These are phyloP conservation scores for Wickerhamiella australiensis DNA, from an alignment of 805 yeast species.

Conservation along the genomic window DNA sequence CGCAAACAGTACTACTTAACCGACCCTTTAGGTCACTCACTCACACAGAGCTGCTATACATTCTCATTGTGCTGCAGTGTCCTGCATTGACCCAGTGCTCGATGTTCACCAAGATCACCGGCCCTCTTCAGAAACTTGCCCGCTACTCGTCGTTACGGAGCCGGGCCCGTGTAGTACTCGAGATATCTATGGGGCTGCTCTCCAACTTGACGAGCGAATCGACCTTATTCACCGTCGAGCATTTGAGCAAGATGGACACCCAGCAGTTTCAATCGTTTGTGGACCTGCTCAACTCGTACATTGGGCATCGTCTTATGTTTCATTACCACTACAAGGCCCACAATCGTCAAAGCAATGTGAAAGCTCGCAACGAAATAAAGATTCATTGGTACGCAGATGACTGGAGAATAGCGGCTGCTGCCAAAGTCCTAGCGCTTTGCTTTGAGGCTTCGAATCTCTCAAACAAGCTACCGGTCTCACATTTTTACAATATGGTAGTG, in stretches of 20 bases:
- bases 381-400: conserved; percentile 58
- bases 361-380: conserved; percentile 18
- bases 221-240: conserved; percentile 37
- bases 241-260: conserved; percentile 40
- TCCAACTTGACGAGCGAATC: conserved; percentile 37
- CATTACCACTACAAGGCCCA: conserved; percentile 21
- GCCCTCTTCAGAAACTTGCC: conserved; percentile 23
- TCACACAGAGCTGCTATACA: conserved; percentile 17
- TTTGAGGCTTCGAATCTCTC: conserved; percentile 38
- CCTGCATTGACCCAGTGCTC: conserved; percentile 23
- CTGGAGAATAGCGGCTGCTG: conserved; percentile 69
- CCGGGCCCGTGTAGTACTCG: conserved; percentile 53
- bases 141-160: conserved; percentile 22
- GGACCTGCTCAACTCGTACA: conserved; percentile 59
- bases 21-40: conserved; percentile 17
- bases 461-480: conserved; percentile 30
- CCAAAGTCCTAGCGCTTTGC: conserved; percentile 43
- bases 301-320: conserved; percentile 59
- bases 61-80: conserved; percentile 20
- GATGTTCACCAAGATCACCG: conserved; percentile 25
- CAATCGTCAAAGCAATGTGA: conserved; percentile 15
- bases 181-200: conserved; percentile 56
- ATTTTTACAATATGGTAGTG: conserved; percentile 66
- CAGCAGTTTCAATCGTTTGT: conserved; percentile 41
- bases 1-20: conserved; percentile 19